Evolutionary conservation across 306 rosid species (phyloP).

Genomic region (Gynostemma pentaphyllum): DNA sequence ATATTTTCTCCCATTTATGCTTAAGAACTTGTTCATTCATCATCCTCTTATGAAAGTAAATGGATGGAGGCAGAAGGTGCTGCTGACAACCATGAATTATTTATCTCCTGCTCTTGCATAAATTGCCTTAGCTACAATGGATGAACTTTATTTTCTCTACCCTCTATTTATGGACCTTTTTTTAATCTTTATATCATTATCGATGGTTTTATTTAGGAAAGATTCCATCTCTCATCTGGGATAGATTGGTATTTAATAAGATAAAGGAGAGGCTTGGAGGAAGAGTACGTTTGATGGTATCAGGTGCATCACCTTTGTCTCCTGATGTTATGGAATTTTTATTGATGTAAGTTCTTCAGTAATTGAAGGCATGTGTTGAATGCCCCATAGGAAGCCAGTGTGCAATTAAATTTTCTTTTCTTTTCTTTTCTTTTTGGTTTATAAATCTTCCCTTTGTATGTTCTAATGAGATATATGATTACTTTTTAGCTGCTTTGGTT

Average conservation of each 20-base stretch:
- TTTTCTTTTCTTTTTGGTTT: neutral
- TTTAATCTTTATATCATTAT: too few relatives aligned
- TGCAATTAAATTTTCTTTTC: neutral
- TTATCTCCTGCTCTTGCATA: too few relatives aligned
- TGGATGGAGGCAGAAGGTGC: too few relatives aligned
- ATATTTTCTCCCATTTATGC: too few relatives aligned
- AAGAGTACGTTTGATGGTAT: conserved; percentile 65
- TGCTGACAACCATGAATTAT: too few relatives aligned
- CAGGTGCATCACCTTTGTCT: conserved; percentile 96
- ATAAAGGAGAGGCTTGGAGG: conserved; percentile 91
- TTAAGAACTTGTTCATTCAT: too few relatives aligned
- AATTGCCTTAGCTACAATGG: too few relatives aligned
- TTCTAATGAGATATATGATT: conserved; percentile 11
- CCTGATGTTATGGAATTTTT: conserved; percentile 84
- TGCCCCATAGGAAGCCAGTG: too few relatives aligned
- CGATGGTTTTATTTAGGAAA: conserved; percentile 37
- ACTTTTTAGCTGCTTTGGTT: conserved; percentile 65
- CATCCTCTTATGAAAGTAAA: too few relatives aligned
- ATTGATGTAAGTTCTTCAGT: conserved; percentile 51
- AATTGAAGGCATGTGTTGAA: too few relatives aligned
- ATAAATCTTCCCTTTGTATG: neutral
- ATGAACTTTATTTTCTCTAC: too few relatives aligned
- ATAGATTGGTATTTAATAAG: conserved; percentile 81
- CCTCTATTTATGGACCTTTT: too few relatives aligned
- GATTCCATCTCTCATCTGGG: conserved; percentile 90